These are phyloP conservation scores for Solanum boliviense DNA, from an alignment of 257 asterid species.

Conservation along the genomic window DNA sequence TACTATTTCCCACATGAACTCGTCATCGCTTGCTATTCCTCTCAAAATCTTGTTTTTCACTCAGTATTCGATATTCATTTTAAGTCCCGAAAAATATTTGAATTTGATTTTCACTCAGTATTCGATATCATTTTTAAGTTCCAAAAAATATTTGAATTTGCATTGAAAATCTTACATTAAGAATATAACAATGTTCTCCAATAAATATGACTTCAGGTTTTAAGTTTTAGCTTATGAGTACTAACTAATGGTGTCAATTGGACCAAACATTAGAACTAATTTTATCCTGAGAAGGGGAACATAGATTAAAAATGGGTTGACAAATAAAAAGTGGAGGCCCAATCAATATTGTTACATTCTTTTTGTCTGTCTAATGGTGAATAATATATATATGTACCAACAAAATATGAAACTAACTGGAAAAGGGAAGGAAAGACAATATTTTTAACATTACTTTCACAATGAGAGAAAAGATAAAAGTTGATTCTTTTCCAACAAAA, in stretches of 20 bases:
- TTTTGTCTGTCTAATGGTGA: neutral
- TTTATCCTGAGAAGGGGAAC: too few relatives aligned
- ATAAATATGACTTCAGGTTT: too few relatives aligned
- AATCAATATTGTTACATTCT: neutral
- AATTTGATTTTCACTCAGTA: accelerated
- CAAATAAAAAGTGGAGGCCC: neutral
- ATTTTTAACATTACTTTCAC: neutral
- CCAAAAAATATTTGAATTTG: too few relatives aligned
- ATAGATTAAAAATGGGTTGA: neutral
- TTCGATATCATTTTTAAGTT: too few relatives aligned
- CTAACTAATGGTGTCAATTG: too few relatives aligned
- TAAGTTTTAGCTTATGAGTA: too few relatives aligned
- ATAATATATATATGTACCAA: neutral
- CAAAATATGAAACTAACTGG: neutral
- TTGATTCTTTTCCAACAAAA: neutral
- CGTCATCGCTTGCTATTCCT: neutral
- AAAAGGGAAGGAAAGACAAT: neutral
- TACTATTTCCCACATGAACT: neutral
- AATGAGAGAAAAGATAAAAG: neutral
- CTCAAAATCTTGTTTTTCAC: neutral
- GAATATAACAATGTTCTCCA: too few relatives aligned
- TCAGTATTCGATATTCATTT: too few relatives aligned
- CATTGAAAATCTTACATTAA: too few relatives aligned
- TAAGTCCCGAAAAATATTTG: accelerated
- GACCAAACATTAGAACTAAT: too few relatives aligned